Conservation (phyloP, 495 filamentous ascomycete species). For the Apodospora peruviana region DNA sequence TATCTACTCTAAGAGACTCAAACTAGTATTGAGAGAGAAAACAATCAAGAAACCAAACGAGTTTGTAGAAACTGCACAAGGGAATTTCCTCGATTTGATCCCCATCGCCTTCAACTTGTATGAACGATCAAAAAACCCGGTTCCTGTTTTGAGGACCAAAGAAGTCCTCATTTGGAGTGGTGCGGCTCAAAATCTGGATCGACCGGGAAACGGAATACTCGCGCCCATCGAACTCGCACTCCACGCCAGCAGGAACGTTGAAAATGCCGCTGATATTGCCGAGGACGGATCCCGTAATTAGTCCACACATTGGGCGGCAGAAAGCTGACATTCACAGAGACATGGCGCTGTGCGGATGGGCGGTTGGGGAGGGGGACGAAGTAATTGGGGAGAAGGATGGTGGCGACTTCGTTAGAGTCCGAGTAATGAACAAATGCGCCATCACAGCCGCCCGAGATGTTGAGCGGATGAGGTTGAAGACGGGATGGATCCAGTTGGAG, state of each 20-base stretch:
- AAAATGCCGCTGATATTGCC: not conserved
- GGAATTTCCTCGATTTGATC: too few species aligned
- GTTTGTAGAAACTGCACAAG: not conserved
- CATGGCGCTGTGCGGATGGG: not conserved
- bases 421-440: not conserved
- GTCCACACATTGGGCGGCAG: not conserved
- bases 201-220: not conserved
- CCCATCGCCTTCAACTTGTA: too few species aligned
- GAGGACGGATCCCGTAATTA: not conserved
- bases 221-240: not conserved
- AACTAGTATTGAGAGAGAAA: too few species aligned
- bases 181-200: not conserved
- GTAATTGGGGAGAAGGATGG: not conserved
- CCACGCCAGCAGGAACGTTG: not conserved
- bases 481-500: not conserved
- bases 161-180: not conserved
- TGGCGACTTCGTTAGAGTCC: not conserved
- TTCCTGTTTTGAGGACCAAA: not conserved
- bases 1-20: too few species aligned
- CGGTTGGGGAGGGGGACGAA: not conserved
- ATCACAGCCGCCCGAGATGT: not conserved
- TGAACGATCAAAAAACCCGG: too few species aligned
- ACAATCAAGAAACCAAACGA: too few species aligned
- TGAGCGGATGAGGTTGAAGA: not conserved
- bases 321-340: not conserved